A percentile compares a stretch with the other conserved stretches of the same genome.
Conservation (phyloP, 371 early-diverging fungal species). For the Mortierella sp. region DNA sequence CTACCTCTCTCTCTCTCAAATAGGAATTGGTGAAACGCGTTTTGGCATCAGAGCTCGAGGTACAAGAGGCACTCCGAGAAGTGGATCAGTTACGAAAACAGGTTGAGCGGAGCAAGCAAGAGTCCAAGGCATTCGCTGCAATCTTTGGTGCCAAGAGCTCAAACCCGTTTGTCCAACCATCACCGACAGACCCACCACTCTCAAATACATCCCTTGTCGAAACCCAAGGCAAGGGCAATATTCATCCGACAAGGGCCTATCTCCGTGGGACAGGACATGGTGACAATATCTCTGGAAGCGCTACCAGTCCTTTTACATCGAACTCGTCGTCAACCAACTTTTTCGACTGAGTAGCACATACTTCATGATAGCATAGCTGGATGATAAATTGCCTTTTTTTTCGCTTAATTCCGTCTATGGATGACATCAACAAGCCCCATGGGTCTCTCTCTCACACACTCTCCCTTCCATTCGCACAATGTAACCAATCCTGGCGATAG, state of each 20-base stretch:
- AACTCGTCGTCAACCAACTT: too few relatives aligned
- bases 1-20: not conserved
- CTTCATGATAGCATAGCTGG: too few relatives aligned
- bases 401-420: too few relatives aligned
- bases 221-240: not conserved
- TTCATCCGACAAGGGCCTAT: not conserved
- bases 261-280: not conserved
- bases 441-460: too few relatives aligned
- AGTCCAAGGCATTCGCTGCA: not conserved
- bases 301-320: too few relatives aligned
- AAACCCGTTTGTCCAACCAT: not conserved
- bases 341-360: too few relatives aligned
- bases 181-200: not conserved
- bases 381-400: too few relatives aligned
- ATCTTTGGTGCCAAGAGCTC: too few relatives aligned
- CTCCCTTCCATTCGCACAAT: too few relatives aligned
- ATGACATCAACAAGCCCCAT: too few relatives aligned
- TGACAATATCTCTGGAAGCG: not conserved
- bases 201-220: not conserved
- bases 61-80: slow-evolving; percentile 25
- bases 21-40: slow-evolving; percentile 40
- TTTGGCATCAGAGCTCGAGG: slow-evolving; percentile 28
- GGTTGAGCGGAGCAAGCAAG: slow-evolving; percentile 15
- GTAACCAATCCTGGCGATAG: too few relatives aligned
- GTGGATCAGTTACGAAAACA: slow-evolving; percentile 34